Base-by-base conservation (phyloP, 2,329 filamentous ascomycete genomes). In the Annulohypoxylon truncatum region DNA sequence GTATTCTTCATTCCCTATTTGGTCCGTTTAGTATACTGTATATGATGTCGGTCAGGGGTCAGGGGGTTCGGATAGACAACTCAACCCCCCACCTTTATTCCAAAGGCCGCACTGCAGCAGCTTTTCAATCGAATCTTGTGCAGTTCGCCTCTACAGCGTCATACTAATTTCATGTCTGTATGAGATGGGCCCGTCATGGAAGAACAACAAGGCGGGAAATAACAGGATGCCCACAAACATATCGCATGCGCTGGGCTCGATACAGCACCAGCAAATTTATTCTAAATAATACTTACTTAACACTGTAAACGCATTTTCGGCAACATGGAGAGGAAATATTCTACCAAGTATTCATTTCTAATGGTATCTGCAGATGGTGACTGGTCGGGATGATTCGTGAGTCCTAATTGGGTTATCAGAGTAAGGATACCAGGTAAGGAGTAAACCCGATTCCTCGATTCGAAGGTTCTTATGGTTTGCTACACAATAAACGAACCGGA, bases 11-110 rank as follows among this genome's bases (percentile, higher is more conserved):
- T 28, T 35, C 40, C 22, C 40, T 10, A 33, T 53, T 24, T 54
- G 18, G 28, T 55, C 20, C 48, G 22, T 28, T 8, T 42, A 10
- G 15, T 42, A 42, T 42, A 22, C 38, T 40, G 26, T 55, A 35
- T 60, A 55, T 38, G 28, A 52, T 56, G 33, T 58, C 66, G 64
- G 59, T 64, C 60, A 67, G 56, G 66, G 66, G 55, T 64, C 63
- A 59, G 66, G 59, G 66, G 66, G 56, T 64, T 67, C 63, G 63
- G 66, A 69, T 60, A 63, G 53, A 52, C 60, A 44, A 31, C 44
- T 62, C 46, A 42, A 51, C n/a, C 26, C 64, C 60, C 60, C 57
- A 61, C 51, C 40, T 44, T 48, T 53, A 33, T 54, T n/a, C 26
- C 42, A 53, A 35, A 47, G 44, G 33, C 64, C 33, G 42, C 61